Conservation (phyloP, 331 rosid species). For the Spiraea crenata region DNA sequence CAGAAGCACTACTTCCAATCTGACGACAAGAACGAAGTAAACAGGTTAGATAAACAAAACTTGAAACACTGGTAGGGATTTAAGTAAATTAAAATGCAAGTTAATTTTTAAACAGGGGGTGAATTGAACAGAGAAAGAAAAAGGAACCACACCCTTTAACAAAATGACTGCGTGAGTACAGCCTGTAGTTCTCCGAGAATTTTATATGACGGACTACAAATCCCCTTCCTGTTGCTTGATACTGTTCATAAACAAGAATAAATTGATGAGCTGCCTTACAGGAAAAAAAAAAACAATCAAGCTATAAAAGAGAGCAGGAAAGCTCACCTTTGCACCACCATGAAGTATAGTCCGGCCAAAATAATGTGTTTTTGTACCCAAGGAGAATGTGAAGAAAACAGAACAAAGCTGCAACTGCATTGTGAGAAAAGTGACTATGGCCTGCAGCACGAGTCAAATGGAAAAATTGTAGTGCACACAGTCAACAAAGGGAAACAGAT, state of each 20-base stretch:
- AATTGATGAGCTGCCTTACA: slow-evolving; percentile 1
- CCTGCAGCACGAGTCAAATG: slow-evolving; percentile 57
- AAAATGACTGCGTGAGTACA: slow-evolving; percentile 97
- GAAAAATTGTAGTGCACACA: not conserved
- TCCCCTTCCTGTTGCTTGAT: slow-evolving; percentile 98
- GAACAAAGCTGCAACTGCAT: slow-evolving; percentile 97
- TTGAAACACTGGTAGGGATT: not conserved
- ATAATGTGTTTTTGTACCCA: slow-evolving; percentile 91
- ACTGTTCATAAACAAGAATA: slow-evolving; percentile 47
- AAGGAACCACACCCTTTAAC: slow-evolving; percentile 68
- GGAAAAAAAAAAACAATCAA: slow-evolving; percentile 15
- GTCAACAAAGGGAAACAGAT: not conserved
- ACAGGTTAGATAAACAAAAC: not conserved
- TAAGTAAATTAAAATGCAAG: not conserved
- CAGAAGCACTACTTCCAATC: slow-evolving; percentile 90
- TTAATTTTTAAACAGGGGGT: not conserved
- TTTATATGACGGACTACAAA: slow-evolving; percentile 94
- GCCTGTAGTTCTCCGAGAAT: slow-evolving; percentile 91
- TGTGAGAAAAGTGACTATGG: slow-evolving; percentile 78
- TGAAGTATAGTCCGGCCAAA: slow-evolving; percentile 99
- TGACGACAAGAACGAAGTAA: slow-evolving; percentile 36
- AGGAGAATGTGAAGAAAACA: slow-evolving; percentile 88
- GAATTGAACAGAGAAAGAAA: slow-evolving; percentile 10
- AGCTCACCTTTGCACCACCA: slow-evolving; percentile 96
- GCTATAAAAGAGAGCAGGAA: slow-evolving; percentile 19